Base-by-base conservation (phyloP, 208 protist species). In the Acanthamoeba triangularis region DNA sequence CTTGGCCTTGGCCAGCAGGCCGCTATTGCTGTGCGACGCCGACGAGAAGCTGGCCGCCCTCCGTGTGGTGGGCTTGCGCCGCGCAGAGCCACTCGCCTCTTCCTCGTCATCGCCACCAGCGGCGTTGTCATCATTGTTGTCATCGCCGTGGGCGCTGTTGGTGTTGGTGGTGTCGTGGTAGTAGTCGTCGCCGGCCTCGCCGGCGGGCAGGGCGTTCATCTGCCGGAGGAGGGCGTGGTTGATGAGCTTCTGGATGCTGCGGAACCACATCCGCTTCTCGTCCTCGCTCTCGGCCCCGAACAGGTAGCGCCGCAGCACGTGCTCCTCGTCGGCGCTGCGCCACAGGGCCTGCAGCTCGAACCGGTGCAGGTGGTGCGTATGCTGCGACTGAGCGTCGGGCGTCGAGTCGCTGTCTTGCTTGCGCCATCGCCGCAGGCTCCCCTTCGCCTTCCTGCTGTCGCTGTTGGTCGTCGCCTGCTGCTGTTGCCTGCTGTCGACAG, bases 311-410 rank as follows among this genome's bases (percentile, higher is more conserved):
- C 35, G 67, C 33, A 76, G 67, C 11, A 76, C 35, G 67, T 44
- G 67, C 67, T 76, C 67, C 30, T 76, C 67, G 11, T 44, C 67
- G n/a, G 67, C 67, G 20, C 35, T 44, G 10, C 67, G 7, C 67
- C 67, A 76, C n/a, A 76, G 67, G n/a, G 67, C 67, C 35, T 76
- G 67, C n/a, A 76, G n/a, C 35, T 76, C 67, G 67, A 76, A 76
- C 10, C 67, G 67, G 18, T 76, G 67, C 67, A 47, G 67, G 18
- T 76, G 30, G n/a, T 76, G 67, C 33, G 37, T 41, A 1, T 76
- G n/a, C n/a, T 76, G 35, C 67, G 67, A 28, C 56, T 63, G 56
- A 4, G 1, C 18, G 20, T 28, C 20, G 20, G 13, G 20, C 23
- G 23, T 18, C 56, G 56, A 63, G 13, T 63, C 56, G 56, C 56